Evolutionary conservation across 805 yeast genomes (phyloP).

Genomic region (Myxozyma melibiosi): DNA sequence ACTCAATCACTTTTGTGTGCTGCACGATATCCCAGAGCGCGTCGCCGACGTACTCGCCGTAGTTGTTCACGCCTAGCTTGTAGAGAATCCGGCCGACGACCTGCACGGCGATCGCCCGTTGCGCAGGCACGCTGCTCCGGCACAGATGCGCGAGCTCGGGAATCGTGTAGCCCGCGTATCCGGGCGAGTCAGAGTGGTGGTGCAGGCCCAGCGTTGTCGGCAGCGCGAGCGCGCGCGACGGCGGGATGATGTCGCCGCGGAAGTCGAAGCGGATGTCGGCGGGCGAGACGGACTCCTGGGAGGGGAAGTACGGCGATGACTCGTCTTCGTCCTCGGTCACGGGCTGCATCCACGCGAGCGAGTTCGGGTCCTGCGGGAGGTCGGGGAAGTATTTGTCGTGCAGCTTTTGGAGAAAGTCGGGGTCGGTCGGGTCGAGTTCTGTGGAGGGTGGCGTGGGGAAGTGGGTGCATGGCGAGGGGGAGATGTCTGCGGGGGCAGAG

Average conservation of each 20-base stretch:
- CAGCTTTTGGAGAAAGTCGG: constrained; percentile 73
- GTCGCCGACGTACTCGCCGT: constrained; percentile 51
- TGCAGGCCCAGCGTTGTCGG: constrained; percentile 73
- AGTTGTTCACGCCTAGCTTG: constrained; percentile 63
- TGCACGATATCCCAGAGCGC: constrained; percentile 73
- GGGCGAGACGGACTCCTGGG: constrained; percentile 42
- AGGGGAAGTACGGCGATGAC: constrained; percentile 48
- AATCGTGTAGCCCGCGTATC: constrained; percentile 88
- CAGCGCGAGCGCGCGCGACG: constrained; percentile 51
- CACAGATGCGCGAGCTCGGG: constrained; percentile 77
- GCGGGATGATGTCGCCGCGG: constrained; percentile 72
- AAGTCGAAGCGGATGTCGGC: constrained; percentile 85
- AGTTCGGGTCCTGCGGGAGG: constrained; percentile 76
- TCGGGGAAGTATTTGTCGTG: constrained; percentile 89
- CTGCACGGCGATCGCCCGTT: constrained; percentile 82
- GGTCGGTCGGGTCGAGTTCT: constrained; percentile 68
- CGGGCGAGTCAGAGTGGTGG: constrained; percentile 88
- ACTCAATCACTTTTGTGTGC: constrained; percentile 62
- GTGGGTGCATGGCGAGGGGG: constrained; percentile 1
- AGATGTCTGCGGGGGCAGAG: background rate
- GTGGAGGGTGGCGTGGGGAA: constrained; percentile 20
- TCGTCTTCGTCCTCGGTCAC: constrained; percentile 46
- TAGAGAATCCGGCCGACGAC: constrained; percentile 85
- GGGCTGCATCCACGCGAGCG: constrained; percentile 90
- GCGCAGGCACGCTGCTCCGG: constrained; percentile 79